Conservation (phyloP, 176 grass and related monocot species). For the Eleusine coracana region DNA sequence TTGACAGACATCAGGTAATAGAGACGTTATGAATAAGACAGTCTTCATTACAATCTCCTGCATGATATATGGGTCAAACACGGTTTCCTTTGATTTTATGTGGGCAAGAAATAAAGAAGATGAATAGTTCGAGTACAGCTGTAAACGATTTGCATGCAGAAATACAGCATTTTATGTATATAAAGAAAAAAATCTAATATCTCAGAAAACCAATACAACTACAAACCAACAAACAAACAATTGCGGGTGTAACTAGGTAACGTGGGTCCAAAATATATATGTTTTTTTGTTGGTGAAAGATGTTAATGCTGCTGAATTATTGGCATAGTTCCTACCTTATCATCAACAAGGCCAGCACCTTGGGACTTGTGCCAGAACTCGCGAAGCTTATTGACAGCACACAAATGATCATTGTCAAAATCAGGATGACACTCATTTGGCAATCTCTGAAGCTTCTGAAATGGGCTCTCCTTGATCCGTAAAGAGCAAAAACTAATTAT, state of each 20-base stretch:
- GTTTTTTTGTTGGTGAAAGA: not conserved
- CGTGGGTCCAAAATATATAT: not conserved
- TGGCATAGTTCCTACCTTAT: constrained; percentile 53
- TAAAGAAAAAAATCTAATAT: constrained; percentile 11
- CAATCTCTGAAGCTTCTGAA: constrained; percentile 59
- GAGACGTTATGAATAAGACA: constrained; percentile 61
- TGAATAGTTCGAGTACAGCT: not conserved
- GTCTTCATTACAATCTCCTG: constrained; percentile 76
- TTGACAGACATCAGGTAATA: constrained; percentile 51
- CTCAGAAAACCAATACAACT: not conserved
- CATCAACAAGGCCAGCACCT: constrained; percentile 72
- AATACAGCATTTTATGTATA: not conserved
- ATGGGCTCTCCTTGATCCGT: constrained; percentile 54
- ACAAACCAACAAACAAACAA: constrained; percentile 18
- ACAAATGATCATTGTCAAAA: constrained; percentile 80
- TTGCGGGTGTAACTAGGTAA: constrained; percentile 6
- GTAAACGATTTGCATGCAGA: constrained; percentile 14
- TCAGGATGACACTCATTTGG: constrained; percentile 62
- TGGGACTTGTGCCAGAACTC: constrained; percentile 75
- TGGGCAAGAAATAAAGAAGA: not conserved
- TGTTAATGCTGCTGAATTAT: constrained; percentile 13
- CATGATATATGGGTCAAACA: constrained; percentile 25
- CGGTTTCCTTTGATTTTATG: not conserved
- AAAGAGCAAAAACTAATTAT: constrained; percentile 36
- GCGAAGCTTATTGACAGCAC: constrained; percentile 68